Conservation (phyloP, 1,139 yeast genomes). For the Magnusiomyces tetraspermus region DNA sequence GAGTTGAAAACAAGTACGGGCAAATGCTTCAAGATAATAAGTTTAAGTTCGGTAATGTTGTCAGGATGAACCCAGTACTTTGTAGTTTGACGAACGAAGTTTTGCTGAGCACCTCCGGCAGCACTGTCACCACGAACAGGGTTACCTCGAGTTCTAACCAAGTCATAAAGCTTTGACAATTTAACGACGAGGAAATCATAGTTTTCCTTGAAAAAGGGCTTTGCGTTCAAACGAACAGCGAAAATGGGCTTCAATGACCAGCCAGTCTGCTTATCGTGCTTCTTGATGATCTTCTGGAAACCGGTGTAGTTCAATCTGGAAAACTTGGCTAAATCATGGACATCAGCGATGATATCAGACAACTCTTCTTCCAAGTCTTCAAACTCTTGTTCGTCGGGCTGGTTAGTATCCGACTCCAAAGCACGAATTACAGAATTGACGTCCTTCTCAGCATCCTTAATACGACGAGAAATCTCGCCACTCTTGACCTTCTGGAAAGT, state of each 20-base stretch:
- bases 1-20: conserved; percentile 96
- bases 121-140: conserved; percentile 90
- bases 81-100: conserved; percentile 95
- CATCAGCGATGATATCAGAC: conserved; percentile 91
- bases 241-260: conserved; percentile 83
- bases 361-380: conserved; percentile 86
- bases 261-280: conserved; percentile 85
- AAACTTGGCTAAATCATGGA: conserved; percentile 91
- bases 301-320: conserved; percentile 91
- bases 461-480: conserved; percentile 72
- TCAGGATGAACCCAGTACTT: conserved; percentile 99
- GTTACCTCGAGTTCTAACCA: conserved; percentile 90
- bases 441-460: conserved; percentile 65
- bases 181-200: conserved; percentile 83
- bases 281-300: conserved; percentile 88
- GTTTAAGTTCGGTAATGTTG: conserved; percentile 92
- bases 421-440: conserved; percentile 55
- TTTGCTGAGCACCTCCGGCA: conserved; percentile 96
- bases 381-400: conserved; percentile 60
- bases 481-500: conserved; percentile 82
- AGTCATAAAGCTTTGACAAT: conserved; percentile 77
- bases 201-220: conserved; percentile 92
- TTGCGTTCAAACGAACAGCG: conserved; percentile 82
- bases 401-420: conserved; percentile 30
- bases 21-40: conserved; percentile 82